Conservation (phyloP, 108 stramenopile species). For the Bacterosira constricta region DNA sequence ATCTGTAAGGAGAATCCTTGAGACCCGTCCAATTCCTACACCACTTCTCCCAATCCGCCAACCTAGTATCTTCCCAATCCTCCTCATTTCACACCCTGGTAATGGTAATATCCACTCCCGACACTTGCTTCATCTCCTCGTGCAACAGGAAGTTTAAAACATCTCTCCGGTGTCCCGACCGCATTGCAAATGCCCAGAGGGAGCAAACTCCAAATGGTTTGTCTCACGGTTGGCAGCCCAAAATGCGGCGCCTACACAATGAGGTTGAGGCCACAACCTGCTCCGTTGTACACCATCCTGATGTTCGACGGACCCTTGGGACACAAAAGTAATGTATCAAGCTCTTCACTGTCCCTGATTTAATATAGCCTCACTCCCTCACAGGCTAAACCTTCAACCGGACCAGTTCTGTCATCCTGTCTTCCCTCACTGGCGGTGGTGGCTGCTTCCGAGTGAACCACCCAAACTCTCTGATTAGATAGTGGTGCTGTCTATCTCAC, state of each 20-base stretch:
- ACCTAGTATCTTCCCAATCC: background rate
- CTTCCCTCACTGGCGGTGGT: too few species aligned
- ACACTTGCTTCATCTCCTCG: background rate
- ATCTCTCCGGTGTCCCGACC: background rate
- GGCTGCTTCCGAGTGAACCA: too few species aligned
- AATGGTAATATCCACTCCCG: background rate
- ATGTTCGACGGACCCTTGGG: background rate
- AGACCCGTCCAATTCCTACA: background rate
- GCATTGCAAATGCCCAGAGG: background rate
- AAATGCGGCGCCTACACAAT: background rate
- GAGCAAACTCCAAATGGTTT: background rate
- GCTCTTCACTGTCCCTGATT: background rate
- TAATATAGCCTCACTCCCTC: background rate
- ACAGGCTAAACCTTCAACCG: too few species aligned
- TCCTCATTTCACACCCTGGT: background rate
- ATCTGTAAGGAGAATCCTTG: background rate
- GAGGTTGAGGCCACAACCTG: background rate
- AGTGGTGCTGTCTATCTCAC: too few species aligned
- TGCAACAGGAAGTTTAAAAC: background rate
- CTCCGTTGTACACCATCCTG: background rate
- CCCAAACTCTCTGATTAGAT: too few species aligned
- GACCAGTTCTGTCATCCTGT: too few species aligned
- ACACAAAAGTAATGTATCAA: background rate
- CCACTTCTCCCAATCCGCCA: background rate
- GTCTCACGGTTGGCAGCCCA: background rate